Conservation (phyloP, 805 yeast genomes). For the Spathaspora arborariae region DNA sequence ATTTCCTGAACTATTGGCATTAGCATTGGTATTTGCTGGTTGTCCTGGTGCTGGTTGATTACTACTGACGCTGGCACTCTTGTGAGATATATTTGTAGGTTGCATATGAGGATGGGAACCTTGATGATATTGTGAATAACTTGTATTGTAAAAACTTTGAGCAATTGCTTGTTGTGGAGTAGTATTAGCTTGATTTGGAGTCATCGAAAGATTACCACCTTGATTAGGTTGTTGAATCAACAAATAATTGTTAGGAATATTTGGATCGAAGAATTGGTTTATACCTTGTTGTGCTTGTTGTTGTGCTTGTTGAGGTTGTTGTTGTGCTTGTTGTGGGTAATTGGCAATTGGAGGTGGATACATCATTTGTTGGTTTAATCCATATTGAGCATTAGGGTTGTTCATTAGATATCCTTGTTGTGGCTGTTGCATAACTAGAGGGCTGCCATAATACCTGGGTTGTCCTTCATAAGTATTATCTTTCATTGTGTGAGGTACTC, state of each 20-base stretch:
- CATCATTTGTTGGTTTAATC: slow-evolving; percentile 5
- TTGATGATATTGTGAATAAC: slow-evolving; percentile 4
- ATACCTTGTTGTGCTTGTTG: slow-evolving; percentile 6
- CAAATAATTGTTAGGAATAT: slow-evolving; percentile 20
- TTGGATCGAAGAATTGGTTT: slow-evolving; percentile 10
- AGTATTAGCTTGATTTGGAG: slow-evolving; percentile 9
- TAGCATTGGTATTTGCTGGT: background rate
- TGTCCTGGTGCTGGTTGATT: background rate
- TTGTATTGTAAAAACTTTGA: slow-evolving; percentile 3
- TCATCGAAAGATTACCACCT: slow-evolving; percentile 4
- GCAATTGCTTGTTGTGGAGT: slow-evolving; percentile 4
- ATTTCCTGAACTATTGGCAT: background rate
- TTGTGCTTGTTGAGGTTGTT: slow-evolving; percentile 6
- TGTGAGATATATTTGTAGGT: slow-evolving; percentile 1
- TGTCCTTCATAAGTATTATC: slow-evolving; percentile 9
- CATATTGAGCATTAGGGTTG: slow-evolving; percentile 9
- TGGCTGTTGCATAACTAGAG: slow-evolving; percentile 24
- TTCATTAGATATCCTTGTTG: slow-evolving; percentile 14
- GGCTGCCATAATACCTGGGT: slow-evolving; percentile 19
- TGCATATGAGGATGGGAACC: slow-evolving; percentile 7
- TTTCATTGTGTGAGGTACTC: slow-evolving; percentile 3
- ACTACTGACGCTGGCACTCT: slow-evolving; percentile 4
- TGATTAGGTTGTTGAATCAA: slow-evolving; percentile 15
- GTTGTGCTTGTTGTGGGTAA: slow-evolving; percentile 6
- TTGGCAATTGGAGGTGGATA: slow-evolving; percentile 6